These are phyloP conservation scores for Paracorniculantispora psalliotae DNA, from an alignment of 2,329 filamentous ascomycete species.

Conservation along the genomic window DNA sequence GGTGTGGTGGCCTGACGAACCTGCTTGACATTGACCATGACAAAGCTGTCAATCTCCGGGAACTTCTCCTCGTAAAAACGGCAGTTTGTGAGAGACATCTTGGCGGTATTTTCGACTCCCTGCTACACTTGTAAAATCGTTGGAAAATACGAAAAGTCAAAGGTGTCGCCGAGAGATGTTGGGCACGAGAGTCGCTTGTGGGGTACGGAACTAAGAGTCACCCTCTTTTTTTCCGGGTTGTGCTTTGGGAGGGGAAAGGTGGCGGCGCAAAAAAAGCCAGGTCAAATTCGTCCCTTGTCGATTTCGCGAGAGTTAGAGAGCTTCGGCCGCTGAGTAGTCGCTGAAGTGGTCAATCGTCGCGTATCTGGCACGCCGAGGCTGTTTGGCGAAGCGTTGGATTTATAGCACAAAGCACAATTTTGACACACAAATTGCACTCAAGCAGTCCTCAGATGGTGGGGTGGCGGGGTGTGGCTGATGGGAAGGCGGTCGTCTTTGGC, in stretches of 20 bases:
- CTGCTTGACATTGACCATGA: conserved; percentile 99
- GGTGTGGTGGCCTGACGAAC: conserved; percentile 44
- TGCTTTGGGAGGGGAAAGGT: conserved; percentile 1
- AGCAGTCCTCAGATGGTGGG: conserved; percentile 32
- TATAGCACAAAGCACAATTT: conserved; percentile 31
- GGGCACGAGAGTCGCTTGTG: conserved; percentile 11
- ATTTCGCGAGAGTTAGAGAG: conserved; percentile 11
- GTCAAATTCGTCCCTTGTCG: conserved; percentile 7
- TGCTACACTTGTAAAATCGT: conserved; percentile 11
- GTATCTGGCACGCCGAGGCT: conserved; percentile 1
- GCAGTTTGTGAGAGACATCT: conserved; percentile 92
- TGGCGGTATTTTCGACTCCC: conserved; percentile 44
- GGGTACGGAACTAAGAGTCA: conserved; percentile 11
- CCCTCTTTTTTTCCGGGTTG: conserved; percentile 6
- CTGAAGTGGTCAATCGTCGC: conserved; percentile 7
- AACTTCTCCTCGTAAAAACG: conserved; percentile 98
- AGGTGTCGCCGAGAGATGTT: conserved; percentile 14
- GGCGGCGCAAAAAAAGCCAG: background rate
- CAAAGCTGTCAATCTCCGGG: conserved; percentile 93
- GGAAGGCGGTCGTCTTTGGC: conserved; percentile 25
- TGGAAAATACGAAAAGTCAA: background rate
- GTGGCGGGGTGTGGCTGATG: conserved; percentile 34
- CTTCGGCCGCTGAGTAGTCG: background rate
- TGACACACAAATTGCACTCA: conserved; percentile 34
- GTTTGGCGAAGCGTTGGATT: background rate